phyloP scores from a whole-genome alignment of 257 asterid species.

The Solanum virginianum region DNA sequence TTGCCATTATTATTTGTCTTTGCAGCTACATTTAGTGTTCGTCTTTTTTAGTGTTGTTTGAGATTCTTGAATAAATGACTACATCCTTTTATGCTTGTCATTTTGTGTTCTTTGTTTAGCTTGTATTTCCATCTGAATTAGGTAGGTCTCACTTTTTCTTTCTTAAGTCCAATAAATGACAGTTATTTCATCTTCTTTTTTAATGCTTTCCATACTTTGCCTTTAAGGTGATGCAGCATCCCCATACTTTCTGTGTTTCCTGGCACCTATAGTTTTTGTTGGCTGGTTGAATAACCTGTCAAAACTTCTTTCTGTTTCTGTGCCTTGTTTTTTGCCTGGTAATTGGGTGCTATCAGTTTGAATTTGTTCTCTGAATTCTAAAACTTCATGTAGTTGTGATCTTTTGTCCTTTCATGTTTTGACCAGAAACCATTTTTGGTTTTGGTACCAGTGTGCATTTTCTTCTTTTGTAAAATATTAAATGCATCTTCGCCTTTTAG shows the following conservation, averaged over 20 bases:
- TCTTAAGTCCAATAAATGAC: not conserved
- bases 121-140: not conserved
- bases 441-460: not conserved
- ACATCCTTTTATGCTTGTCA: not conserved
- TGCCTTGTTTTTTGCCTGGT: not conserved
- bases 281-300: not conserved
- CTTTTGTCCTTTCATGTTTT: not conserved
- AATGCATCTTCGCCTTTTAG: conserved; percentile 16
- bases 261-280: not conserved
- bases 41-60: not conserved
- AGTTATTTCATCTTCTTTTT: not conserved
- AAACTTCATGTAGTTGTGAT: not conserved
- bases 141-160: not conserved
- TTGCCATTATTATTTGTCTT: not conserved
- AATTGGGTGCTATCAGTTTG: not conserved
- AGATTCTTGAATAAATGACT: not conserved
- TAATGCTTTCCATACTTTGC: not conserved
- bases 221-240: not conserved
- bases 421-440: not conserved
- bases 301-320: not conserved
- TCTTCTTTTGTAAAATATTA: not conserved
- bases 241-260: not conserved
- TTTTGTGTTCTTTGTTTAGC: not conserved
- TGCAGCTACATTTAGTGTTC: not conserved
- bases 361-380: not conserved